phyloP scores from a whole-genome alignment of 177 flowering plant genomes.

The Vitis hybrid region DNA sequence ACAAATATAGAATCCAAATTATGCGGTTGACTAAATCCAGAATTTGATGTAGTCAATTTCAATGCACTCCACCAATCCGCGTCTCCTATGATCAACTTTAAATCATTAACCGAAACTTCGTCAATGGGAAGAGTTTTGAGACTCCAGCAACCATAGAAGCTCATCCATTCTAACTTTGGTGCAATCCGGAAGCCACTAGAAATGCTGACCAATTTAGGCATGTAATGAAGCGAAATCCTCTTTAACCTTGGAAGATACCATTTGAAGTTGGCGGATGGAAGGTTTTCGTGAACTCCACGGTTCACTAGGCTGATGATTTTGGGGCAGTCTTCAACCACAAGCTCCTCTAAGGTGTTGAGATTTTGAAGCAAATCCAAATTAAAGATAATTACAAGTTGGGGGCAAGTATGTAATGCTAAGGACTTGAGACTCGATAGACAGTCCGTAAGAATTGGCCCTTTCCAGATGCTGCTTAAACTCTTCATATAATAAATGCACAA shows the following conservation, averaged over 20 bases:
- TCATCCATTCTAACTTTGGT: constrained; percentile 1
- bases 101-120: too few species aligned
- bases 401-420: constrained; percentile 1
- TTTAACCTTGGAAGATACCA: too few species aligned
- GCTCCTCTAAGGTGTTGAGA: constrained; percentile 8
- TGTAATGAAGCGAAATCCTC: constrained; percentile 5
- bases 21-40: too few species aligned
- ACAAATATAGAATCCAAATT: too few species aligned
- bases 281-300: background rate
- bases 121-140: too few species aligned
- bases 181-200: constrained; percentile 5
- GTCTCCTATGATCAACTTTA: too few species aligned
- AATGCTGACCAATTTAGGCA: constrained; percentile 6
- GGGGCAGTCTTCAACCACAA: constrained; percentile 11
- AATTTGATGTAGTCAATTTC: too few species aligned
- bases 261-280: background rate
- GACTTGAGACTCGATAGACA: background rate
- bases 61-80: too few species aligned
- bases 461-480: constrained; percentile 3
- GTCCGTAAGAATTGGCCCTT: background rate
- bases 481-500: constrained; percentile 8
- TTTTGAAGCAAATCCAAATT: background rate
- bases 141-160: background rate
- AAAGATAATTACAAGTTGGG: constrained; percentile 3
- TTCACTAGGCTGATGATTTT: background rate